These are phyloP conservation scores for Russula sp. DNA, from an alignment of 768 basidiomycete genomes.

Conservation along the genomic window DNA sequence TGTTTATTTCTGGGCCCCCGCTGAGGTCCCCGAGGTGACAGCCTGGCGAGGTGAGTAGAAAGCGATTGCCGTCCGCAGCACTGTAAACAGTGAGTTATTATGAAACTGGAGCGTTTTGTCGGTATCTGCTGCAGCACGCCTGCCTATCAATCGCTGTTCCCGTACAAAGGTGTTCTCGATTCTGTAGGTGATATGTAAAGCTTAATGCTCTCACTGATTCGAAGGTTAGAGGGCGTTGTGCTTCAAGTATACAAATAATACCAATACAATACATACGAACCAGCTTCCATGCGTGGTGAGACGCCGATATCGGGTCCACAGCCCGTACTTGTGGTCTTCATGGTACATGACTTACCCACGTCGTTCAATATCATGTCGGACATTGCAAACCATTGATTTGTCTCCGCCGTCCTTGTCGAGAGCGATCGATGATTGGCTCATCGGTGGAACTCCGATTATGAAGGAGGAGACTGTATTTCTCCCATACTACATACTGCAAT, in stretches of 20 bases:
- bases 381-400: neutral
- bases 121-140: neutral
- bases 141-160: neutral
- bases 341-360: neutral
- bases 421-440: neutral
- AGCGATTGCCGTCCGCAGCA: neutral
- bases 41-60: constrained; percentile 8
- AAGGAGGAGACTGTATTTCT: neutral
- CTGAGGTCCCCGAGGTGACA: constrained; percentile 10
- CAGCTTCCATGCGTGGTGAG: neutral
- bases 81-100: neutral
- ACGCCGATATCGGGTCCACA: neutral
- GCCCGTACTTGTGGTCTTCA: neutral
- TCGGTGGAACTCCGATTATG: neutral
- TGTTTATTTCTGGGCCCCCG: constrained; percentile 9
- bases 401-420: constrained; percentile 1
- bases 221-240: neutral
- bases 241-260: neutral
- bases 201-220: neutral
- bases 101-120: neutral
- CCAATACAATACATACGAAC: neutral
- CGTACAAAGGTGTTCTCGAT: neutral
- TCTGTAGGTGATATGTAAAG: constrained; percentile 1
- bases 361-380: neutral
- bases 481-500: neutral